Conservation (phyloP, 148 eudicot genomes). For the Chenopodium suecicum region DNA sequence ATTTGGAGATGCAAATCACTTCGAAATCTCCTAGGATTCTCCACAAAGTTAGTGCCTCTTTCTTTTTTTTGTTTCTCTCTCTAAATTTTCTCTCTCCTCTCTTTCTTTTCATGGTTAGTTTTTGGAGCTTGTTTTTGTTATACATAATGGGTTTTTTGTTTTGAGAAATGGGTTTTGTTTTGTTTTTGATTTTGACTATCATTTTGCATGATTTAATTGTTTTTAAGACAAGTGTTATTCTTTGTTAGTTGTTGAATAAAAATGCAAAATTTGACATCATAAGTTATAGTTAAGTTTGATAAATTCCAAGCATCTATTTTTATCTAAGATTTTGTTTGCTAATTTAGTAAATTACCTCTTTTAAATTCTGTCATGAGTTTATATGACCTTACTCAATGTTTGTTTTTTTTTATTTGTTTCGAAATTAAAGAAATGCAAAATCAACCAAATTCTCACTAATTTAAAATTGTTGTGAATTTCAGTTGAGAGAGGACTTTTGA, state of each 20-base stretch:
- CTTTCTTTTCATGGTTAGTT: background rate
- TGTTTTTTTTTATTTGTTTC: constrained; percentile 5
- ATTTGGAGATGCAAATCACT: constrained; percentile 34
- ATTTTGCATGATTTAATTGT: constrained; percentile 5
- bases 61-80: constrained; percentile 3
- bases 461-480: constrained; percentile 33
- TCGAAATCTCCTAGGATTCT: constrained; percentile 31
- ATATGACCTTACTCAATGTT: constrained; percentile 16
- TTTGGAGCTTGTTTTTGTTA: background rate
- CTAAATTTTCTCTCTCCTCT: background rate
- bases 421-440: constrained; percentile 22
- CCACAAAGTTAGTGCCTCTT: constrained; percentile 36
- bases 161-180: constrained; percentile 24
- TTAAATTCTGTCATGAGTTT: constrained; percentile 1
- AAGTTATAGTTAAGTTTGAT: too few species aligned
- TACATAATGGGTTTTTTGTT: constrained; percentile 19
- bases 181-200: background rate
- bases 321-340: constrained; percentile 9
- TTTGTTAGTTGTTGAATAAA: background rate
- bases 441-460: constrained; percentile 23
- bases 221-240: background rate
- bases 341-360: constrained; percentile 13
- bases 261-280: constrained; percentile 29
- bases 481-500: constrained; percentile 45
- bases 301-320: background rate